Evolutionary conservation across 371 early-diverging fungal genomes (phyloP), one percentile per base, ranked within the genome.

Genomic region (Rhizomucor miehei): DNA sequence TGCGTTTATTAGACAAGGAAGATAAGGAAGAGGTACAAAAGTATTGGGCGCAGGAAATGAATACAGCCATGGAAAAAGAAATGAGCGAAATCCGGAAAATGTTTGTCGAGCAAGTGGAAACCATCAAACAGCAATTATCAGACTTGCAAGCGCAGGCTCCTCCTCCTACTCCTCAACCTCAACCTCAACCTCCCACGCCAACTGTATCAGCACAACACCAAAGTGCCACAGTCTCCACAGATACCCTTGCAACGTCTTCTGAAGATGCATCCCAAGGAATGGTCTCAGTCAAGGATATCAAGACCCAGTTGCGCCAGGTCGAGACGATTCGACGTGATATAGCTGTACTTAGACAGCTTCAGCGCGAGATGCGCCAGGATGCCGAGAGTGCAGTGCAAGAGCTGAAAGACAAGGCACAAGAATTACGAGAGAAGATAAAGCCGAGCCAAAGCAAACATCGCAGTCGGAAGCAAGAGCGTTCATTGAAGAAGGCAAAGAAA

Each of bases 401-500:
- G 14, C 44, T 84, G 35, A 67, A 72, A 3, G 61, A 66, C 13
- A 80, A 84, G 43, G 66, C 52, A 11, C 83, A 41, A 57, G 53
- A n/a, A 62, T 60, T 60, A 60, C 81, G 29, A 65, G 70, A 48
- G 47, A 23, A 37, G 57, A 53, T 24, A 40, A 40, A 25, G 75
- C 77, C 62, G 68, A 75, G 10, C 68, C 76, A 41, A 59, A 67
- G 39, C 47, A 62, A 37, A 56, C 61, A 8, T 45, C 62, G 0
- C 48, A 57, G 10, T 60, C 68, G 4, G 40, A 40, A 39, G 69
- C 69, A 13, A 66, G 85, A 0, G 25, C 63, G 39, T 67, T 73
- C 46, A 77, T 89, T 17, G 87, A 88, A 50, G 71, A 80, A 36
- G 90, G 89, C 34, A 89, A 90, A 60, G 66, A 67, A 41, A 73